phyloP scores from a whole-genome alignment of 805 yeast species.

The Diddensiella caesifluorescens region DNA sequence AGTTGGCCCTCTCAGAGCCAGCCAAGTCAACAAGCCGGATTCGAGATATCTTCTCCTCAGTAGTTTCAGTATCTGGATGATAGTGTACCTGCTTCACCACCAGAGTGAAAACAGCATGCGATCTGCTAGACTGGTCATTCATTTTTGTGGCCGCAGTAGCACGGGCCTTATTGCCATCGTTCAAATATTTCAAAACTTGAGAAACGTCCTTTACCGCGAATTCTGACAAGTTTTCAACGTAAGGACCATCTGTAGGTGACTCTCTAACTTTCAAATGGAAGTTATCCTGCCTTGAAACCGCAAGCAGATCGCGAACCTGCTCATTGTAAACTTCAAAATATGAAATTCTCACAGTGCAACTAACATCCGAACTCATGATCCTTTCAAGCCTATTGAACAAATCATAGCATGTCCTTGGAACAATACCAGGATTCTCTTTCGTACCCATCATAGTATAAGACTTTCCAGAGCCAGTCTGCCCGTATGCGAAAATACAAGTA shows the following conservation, averaged over 20 bases:
- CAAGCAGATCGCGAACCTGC: conserved; percentile 60
- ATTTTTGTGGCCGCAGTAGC: conserved; percentile 68
- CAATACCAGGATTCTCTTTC: conserved; percentile 51
- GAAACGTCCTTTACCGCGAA: conserved; percentile 42
- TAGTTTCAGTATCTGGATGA: conserved; percentile 29
- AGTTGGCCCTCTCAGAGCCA: conserved; percentile 67
- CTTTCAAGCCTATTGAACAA: conserved; percentile 42
- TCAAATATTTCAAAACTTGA: conserved; percentile 45
- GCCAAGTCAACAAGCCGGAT: conserved; percentile 75
- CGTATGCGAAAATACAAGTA: conserved; percentile 71
- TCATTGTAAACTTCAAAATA: conserved; percentile 77
- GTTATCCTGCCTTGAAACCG: conserved; percentile 11
- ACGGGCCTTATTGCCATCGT: conserved; percentile 49
- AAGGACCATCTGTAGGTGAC: conserved; percentile 60
- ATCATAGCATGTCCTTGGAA: conserved; percentile 54
- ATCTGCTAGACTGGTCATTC: conserved; percentile 70
- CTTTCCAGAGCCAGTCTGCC: conserved; percentile 83
- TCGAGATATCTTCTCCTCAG: conserved; percentile 49
- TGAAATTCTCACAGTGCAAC: conserved; percentile 46
- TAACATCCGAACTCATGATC: conserved; percentile 35
- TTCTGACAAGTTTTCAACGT: conserved; percentile 62
- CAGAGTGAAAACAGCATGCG: conserved; percentile 74
- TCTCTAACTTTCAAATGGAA: conserved; percentile 52
- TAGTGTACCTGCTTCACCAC: conserved; percentile 52
- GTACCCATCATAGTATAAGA: conserved; percentile 76